Evolutionary conservation across 306 rosid genomes (phyloP), one percentile per base, ranked within the genome.

Genomic region (Corylus avellana): DNA sequence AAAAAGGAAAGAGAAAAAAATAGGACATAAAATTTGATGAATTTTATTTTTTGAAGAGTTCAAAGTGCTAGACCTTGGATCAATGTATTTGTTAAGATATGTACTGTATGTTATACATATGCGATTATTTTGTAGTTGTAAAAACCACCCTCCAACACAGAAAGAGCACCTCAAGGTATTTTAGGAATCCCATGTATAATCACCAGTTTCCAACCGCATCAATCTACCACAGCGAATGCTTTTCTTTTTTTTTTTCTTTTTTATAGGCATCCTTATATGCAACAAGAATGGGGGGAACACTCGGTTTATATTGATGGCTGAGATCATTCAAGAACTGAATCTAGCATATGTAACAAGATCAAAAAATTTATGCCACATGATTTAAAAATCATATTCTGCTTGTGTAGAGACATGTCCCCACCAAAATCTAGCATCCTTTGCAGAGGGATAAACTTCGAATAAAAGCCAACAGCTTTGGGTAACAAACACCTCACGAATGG

Each of bases 261-360:
- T 29, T 29, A 16, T 8, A 39, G 44, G 71, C 49, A 16, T 37
- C 47, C 47, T 66, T 37, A 7, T n/a, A 16, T 66, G 49, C 10
- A 39, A 66, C 71, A 66, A 29, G 42, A 29, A 62, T 29, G 69
- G 8, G 69, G 8, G 44, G 69, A 62, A 29, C 44, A 17, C 22
- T 7, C 25, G 37, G 47, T 16, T 42, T 16, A 64, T 14, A 35
- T 37, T 39, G 11, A 64, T 18, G n/a, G 9, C 48, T 29, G 12
- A 37, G 25, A 66, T 66, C 71, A 66, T 66, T 35, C 42, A 29
- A 62, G 44, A 62, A 62, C 11, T 62, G 68, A 29, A 62, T 62
- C 44, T 62, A 62, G 68, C 68, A 18, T 39, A 18, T 44, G 12
- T 46, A 69, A 69, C 16, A 69, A 69, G 29, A 7, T 69, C 73